phyloP scores from a whole-genome alignment of 495 filamentous ascomycete species.

The Xylaria acuta region DNA sequence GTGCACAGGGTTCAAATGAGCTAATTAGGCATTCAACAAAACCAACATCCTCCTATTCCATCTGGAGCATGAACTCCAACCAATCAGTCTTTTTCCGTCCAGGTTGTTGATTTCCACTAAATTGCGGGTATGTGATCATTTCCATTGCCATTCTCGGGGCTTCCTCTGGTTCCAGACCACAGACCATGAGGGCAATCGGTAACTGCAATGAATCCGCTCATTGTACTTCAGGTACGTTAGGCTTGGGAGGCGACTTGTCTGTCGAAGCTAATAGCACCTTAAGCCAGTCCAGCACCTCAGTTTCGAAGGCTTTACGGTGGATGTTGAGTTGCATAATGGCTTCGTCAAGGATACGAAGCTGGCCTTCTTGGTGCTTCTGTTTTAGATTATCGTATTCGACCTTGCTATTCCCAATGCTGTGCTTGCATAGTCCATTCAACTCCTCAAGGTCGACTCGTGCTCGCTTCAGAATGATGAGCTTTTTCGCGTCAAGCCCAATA shows the following conservation, averaged over 20 bases:
- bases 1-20: neutral
- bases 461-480: neutral
- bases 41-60: neutral
- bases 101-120: neutral
- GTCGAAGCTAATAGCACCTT: slow-evolving; percentile 8
- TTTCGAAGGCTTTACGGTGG: neutral
- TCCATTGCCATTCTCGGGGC: neutral
- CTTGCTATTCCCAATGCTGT: neutral
- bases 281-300: slow-evolving; percentile 4
- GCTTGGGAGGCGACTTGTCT: neutral
- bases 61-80: neutral
- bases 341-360: slow-evolving; percentile 10
- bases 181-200: neutral
- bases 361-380: neutral
- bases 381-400: neutral
- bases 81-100: neutral
- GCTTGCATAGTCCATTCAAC: neutral
- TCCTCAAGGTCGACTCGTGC: neutral
- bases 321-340: neutral
- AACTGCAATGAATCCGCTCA: neutral
- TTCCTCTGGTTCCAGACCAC: neutral
- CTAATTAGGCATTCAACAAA: neutral
- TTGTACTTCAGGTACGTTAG: neutral
- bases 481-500: slow-evolving; percentile 26
- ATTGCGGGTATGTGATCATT: neutral